A percentile compares a stretch with the other conserved stretches of the same genome.
Conservation (phyloP, 345 rosid species). For the Sapria himalayana region DNA sequence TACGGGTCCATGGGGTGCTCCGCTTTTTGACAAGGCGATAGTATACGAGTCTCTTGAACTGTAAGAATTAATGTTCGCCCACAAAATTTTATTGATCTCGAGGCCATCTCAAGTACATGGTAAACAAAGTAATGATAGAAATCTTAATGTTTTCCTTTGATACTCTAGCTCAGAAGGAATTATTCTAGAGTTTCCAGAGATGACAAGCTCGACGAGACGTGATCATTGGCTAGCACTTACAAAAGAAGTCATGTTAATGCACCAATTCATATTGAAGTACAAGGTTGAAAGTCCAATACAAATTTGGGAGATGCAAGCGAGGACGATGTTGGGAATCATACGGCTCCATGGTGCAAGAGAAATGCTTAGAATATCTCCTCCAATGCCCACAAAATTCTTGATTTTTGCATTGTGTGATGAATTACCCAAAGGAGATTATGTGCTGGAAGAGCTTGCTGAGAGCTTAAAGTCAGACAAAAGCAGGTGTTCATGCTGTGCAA, state of each 20-base stretch:
- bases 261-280: constrained; percentile 34
- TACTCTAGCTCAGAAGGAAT: constrained; percentile 46
- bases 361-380: constrained; percentile 63
- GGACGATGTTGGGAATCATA: constrained; percentile 55
- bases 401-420: constrained; percentile 65
- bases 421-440: constrained; percentile 74
- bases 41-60: constrained; percentile 42
- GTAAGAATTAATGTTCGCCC: constrained; percentile 25
- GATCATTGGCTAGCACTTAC: constrained; percentile 69
- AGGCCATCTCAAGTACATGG: not conserved
- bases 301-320: constrained; percentile 66
- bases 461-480: constrained; percentile 26
- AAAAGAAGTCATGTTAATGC: constrained; percentile 54
- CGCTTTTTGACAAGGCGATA: constrained; percentile 83
- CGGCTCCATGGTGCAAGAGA: constrained; percentile 90
- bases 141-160: constrained; percentile 1
- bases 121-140: too few species aligned
- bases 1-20: constrained; percentile 97
- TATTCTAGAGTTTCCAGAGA: constrained; percentile 80
- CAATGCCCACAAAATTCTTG: constrained; percentile 54
- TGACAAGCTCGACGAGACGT: constrained; percentile 86
- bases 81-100: not conserved
- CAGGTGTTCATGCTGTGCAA: constrained; percentile 38
- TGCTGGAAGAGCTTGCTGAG: constrained; percentile 47
- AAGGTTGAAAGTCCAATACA: constrained; percentile 27